phyloP scores from a whole-genome alignment of 805 yeast species.

The Starmera pachycereana region DNA sequence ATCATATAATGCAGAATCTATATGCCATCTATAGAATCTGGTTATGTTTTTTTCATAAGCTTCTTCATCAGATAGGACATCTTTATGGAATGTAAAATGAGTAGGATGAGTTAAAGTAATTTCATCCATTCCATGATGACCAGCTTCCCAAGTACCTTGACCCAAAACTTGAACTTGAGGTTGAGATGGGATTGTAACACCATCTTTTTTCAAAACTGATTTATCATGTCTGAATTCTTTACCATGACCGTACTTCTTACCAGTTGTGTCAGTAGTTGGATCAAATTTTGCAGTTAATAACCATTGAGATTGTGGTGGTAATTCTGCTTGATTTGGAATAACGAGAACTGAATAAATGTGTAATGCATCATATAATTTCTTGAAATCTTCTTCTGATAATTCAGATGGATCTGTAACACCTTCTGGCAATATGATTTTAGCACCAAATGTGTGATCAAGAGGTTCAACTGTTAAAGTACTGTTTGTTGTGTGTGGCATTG shows the following conservation, averaged over 20 bases:
- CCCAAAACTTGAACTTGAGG: slow-evolving; percentile 91
- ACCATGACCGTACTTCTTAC: slow-evolving; percentile 75
- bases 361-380: slow-evolving; percentile 49
- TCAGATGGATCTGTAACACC: slow-evolving; percentile 68
- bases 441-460: slow-evolving; percentile 51
- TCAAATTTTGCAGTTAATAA: slow-evolving; percentile 69
- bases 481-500: neutral
- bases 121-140: slow-evolving; percentile 43
- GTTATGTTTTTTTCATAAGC: slow-evolving; percentile 52
- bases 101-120: slow-evolving; percentile 72
- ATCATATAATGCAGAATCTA: slow-evolving; percentile 81
- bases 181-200: slow-evolving; percentile 65
- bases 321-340: slow-evolving; percentile 58
- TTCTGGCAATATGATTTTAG: slow-evolving; percentile 50
- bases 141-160: slow-evolving; percentile 61
- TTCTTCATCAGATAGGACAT: slow-evolving; percentile 52
- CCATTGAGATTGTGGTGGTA: slow-evolving; percentile 70
- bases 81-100: slow-evolving; percentile 71
- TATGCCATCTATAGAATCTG: slow-evolving; percentile 88
- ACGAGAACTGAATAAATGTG: slow-evolving; percentile 63
- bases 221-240: slow-evolving; percentile 58
- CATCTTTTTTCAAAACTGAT: slow-evolving; percentile 71
- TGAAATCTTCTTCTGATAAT: slow-evolving; percentile 57
- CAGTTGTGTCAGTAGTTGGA: slow-evolving; percentile 42
- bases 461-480: neutral